A percentile compares a stretch with the other conserved stretches of the same genome.
phyloP scores from a whole-genome alignment of 2,329 filamentous ascomycete genomes.

The Xylariomycetidae sp. region DNA sequence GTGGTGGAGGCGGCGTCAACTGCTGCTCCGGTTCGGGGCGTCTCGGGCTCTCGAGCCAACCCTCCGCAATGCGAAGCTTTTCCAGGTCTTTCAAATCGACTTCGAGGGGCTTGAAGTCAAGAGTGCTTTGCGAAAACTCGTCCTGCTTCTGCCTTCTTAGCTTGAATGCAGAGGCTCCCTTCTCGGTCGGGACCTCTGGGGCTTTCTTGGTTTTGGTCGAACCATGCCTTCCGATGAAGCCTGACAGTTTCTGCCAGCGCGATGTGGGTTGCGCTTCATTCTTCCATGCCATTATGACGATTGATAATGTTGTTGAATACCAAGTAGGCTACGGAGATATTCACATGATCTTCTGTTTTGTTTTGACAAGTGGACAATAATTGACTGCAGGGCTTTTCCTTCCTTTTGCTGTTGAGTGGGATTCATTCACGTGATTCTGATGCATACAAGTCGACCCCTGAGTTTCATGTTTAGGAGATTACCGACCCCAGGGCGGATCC shows the following conservation, averaged over 20 bases:
- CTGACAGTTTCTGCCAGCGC: constrained; percentile 10
- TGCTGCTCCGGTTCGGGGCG: constrained; percentile 1
- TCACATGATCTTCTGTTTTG: too few species aligned
- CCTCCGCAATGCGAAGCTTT: constrained; percentile 6
- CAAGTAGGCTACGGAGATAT: too few species aligned
- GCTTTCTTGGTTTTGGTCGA: constrained; percentile 5
- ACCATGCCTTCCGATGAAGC: constrained; percentile 8
- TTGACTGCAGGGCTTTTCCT: too few species aligned
- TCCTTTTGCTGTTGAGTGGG: too few species aligned
- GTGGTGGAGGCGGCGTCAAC: constrained; percentile 1
- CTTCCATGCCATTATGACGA: constrained; percentile 2
- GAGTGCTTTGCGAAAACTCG: constrained; percentile 3
- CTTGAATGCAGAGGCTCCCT: constrained; percentile 9
- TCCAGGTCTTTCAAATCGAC: constrained; percentile 10
- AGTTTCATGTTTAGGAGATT: constrained; percentile 1
- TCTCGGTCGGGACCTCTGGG: constrained; percentile 2
- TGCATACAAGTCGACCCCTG: background rate
- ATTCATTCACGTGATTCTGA: background rate
- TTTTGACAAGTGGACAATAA: too few species aligned
- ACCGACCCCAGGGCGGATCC: too few species aligned
- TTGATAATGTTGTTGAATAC: background rate
- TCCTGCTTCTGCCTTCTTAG: constrained; percentile 8
- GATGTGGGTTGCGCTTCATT: too few species aligned
- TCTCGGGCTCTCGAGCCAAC: constrained; percentile 7
- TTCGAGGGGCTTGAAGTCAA: constrained; percentile 10